Conservation (phyloP, 495 filamentous ascomycete species). For the Parathielavia hyrcaniae region DNA sequence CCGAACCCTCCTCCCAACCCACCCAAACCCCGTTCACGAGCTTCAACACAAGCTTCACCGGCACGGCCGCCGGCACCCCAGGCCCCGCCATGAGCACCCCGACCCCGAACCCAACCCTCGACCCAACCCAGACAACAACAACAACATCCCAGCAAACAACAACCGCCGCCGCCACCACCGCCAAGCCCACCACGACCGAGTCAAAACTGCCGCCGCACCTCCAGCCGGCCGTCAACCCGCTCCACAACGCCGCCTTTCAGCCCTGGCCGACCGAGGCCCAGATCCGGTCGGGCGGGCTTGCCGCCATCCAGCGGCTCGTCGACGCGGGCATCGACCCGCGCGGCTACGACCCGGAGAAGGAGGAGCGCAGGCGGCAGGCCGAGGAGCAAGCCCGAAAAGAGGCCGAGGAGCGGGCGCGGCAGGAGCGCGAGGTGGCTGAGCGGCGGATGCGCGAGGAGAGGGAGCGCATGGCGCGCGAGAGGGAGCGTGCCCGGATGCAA, state of each 20-base stretch:
- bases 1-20: constrained; percentile 10
- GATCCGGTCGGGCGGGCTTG: constrained; percentile 58
- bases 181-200: constrained; percentile 15
- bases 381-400: constrained; percentile 33
- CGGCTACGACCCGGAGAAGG: constrained; percentile 49
- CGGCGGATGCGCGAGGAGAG: constrained; percentile 36
- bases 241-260: constrained; percentile 46
- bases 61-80: constrained; percentile 9
- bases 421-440: constrained; percentile 39
- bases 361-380: constrained; percentile 38
- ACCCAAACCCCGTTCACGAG: constrained; percentile 20
- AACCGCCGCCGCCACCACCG: constrained; percentile 2
- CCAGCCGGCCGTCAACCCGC: constrained; percentile 47
- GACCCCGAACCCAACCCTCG: constrained; percentile 1
- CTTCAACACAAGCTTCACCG: constrained; percentile 21
- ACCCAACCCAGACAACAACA: background rate
- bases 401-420: constrained; percentile 34
- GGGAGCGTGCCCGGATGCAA: constrained; percentile 41
- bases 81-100: constrained; percentile 2
- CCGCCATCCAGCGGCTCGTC: constrained; percentile 49
- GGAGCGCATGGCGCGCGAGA: constrained; percentile 31
- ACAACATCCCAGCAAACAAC: background rate
- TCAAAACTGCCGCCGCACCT: constrained; percentile 37
- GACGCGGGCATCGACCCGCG: constrained; percentile 53
- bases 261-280: constrained; percentile 64